Conservation (phyloP, 768 basidiomycete genomes). For the Megacollybia marginata region DNA sequence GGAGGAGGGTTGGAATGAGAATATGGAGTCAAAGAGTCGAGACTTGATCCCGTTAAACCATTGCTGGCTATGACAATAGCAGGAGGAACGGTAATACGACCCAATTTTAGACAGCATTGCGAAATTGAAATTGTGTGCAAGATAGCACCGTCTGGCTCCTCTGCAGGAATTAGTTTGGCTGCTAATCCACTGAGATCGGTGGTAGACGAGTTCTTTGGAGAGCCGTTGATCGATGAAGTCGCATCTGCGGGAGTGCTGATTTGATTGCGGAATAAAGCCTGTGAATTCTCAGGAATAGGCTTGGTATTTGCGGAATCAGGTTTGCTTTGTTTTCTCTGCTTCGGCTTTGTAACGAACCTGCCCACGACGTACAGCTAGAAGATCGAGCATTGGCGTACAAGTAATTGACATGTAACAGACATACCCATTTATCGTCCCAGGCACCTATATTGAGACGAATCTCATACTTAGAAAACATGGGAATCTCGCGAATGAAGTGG, state of each 20-base stretch:
- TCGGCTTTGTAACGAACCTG: constrained; percentile 36
- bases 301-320: neutral
- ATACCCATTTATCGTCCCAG: constrained; percentile 54
- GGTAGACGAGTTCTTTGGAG: neutral
- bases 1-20: constrained; percentile 39
- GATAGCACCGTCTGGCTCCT: constrained; percentile 47
- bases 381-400: neutral
- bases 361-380: constrained; percentile 36
- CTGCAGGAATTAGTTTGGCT: constrained; percentile 11
- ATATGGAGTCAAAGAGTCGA: constrained; percentile 32
- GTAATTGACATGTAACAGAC: constrained; percentile 6
- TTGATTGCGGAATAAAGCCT: neutral
- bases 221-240: neutral
- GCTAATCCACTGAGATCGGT: neutral
- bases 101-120: constrained; percentile 61
- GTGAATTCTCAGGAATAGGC: neutral
- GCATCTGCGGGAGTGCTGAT: constrained; percentile 1
- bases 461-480: constrained; percentile 36
- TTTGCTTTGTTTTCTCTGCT: constrained; percentile 2
- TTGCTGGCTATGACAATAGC: constrained; percentile 50
- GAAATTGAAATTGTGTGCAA: constrained; percentile 61
- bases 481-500: constrained; percentile 43
- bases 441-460: constrained; percentile 32
- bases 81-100: constrained; percentile 70
- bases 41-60: constrained; percentile 38